Base-by-base conservation (phyloP, 108 stramenopile genomes). In the Nitzschia sp. region DNA sequence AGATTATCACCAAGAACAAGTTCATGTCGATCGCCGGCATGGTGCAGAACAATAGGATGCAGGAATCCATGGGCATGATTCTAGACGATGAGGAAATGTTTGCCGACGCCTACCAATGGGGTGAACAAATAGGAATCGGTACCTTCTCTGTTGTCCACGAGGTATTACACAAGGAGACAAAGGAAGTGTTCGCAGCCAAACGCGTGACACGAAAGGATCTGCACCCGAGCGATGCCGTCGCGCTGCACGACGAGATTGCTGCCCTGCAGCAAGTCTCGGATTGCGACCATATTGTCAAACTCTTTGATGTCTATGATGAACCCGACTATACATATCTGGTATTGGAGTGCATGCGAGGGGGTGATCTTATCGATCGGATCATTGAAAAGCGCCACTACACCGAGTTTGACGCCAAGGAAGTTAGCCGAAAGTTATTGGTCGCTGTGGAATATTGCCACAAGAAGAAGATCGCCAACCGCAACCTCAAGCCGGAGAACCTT, bases 311-410 rank as follows among this genome's bases (percentile, higher is more conserved):
- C 19, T 86, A 87, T 33, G 88, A 86, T 26, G 89, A 93, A 62
- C 73, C 82, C 0, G 81, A 87, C 36, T 70, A 80, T 29, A 91
- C 79, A 26, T 87, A 78, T 51, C 49, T 96, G 28, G 86, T 96
- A 3, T 71, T 93, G 58, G 95, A 93, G 56, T 76, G 76, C 24
- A 77, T 92, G 66, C 80, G 79, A 38, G 96, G 96, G n/a, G 97
- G 97, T 23, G 95, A 96, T 70, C 75, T 98, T 54, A 95, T 98
- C 60, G 92, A 96, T 72, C 87, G 95, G 23, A 94, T 98, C 63
- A 92, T 91, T 29, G 71, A 84, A 21, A 92, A 91, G 71, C 72
- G 77, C 21, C 64, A 61, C 36, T 95, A 95, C 69, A 83, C 80
- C 0, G 96, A 97, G 68, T 58, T 38, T 34, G 86, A 93, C 56